Evolutionary conservation across 441 rosid genomes (phyloP).

Genomic region (Jatropha multifida): DNA sequence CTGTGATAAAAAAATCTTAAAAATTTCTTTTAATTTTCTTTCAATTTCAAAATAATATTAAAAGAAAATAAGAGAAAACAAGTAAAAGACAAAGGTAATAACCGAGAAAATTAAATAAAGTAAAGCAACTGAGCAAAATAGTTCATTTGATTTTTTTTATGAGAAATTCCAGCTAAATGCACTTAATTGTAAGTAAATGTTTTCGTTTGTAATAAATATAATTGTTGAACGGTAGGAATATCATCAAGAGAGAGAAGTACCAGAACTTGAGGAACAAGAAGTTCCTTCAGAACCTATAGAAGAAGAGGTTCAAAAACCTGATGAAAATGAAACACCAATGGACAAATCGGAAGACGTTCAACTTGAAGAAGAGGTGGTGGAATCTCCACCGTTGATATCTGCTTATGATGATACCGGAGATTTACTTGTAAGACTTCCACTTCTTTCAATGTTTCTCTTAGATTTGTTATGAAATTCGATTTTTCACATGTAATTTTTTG

Average conservation of each 20-base stretch:
- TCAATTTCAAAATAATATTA: no score
- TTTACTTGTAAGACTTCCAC: slow-evolving; percentile 45
- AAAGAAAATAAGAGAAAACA: no score
- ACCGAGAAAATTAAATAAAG: no score
- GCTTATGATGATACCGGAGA: slow-evolving; percentile 52
- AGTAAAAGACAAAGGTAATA: no score
- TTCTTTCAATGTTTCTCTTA: slow-evolving; percentile 6
- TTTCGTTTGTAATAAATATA: slow-evolving; percentile 6
- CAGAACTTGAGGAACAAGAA: slow-evolving; percentile 30
- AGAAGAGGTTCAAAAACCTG: slow-evolving; percentile 35
- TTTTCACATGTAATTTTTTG: neutral
- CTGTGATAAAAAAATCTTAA: no score
- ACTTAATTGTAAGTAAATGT: neutral
- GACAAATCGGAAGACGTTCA: slow-evolving; percentile 29
- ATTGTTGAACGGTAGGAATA: slow-evolving; percentile 46
- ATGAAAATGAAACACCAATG: slow-evolving; percentile 30
- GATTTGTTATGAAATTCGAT: neutral
- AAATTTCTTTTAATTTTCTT: no score
- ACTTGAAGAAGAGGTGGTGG: slow-evolving; percentile 31
- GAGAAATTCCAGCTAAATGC: no score
- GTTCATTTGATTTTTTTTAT: no score
- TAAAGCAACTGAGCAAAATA: no score
- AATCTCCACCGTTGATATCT: slow-evolving; percentile 53
- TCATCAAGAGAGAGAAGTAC: slow-evolving; percentile 34
- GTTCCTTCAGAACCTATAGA: slow-evolving; percentile 20